Percentiles rank a stretch among this genome's conserved stretches.
Evolutionary conservation across 1,139 yeast species (phyloP).

Genomic region (Taphrina betulina): DNA sequence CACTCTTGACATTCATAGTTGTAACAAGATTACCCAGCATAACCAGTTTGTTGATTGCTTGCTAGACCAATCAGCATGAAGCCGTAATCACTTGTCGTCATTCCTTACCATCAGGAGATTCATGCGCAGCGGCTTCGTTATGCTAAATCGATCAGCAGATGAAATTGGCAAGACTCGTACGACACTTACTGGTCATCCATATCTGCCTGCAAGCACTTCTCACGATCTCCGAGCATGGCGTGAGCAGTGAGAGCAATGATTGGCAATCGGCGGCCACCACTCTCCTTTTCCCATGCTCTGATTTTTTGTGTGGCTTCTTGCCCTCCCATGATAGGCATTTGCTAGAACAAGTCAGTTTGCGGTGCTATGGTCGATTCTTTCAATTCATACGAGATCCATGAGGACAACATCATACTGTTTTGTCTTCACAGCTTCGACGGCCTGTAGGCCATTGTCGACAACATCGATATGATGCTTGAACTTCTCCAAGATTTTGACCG

Average conservation of each 20-base stretch:
- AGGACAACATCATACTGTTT: constrained; percentile 52
- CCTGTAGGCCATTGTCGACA: constrained; percentile 27
- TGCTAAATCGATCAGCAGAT: no score
- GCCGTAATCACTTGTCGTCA: no score
- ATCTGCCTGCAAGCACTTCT: constrained; percentile 52
- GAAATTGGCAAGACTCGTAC: no score
- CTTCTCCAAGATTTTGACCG: constrained; percentile 61
- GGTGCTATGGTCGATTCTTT: constrained; percentile 49
- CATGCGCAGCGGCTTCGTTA: constrained; percentile 51
- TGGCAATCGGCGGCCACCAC: constrained; percentile 38
- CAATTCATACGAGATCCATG: constrained; percentile 58
- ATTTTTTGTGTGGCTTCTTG: constrained; percentile 46
- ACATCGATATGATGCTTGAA: constrained; percentile 20
- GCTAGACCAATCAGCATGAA: no score
- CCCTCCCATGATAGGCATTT: constrained; percentile 58
- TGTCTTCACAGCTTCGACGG: constrained; percentile 33
- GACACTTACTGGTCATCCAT: constrained; percentile 63
- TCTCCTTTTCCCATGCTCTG: constrained; percentile 31
- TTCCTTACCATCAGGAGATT: constrained; percentile 3
- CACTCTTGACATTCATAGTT: constrained; percentile 1
- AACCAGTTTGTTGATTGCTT: constrained; percentile 10
- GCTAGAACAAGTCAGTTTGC: no score
- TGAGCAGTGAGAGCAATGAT: constrained; percentile 58
- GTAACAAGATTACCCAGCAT: constrained; percentile 17
- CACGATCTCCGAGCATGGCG: constrained; percentile 58